Base-by-base conservation (phyloP, 2,329 filamentous ascomycete species). In the Xenosphaeropsis pyriputrescens region DNA sequence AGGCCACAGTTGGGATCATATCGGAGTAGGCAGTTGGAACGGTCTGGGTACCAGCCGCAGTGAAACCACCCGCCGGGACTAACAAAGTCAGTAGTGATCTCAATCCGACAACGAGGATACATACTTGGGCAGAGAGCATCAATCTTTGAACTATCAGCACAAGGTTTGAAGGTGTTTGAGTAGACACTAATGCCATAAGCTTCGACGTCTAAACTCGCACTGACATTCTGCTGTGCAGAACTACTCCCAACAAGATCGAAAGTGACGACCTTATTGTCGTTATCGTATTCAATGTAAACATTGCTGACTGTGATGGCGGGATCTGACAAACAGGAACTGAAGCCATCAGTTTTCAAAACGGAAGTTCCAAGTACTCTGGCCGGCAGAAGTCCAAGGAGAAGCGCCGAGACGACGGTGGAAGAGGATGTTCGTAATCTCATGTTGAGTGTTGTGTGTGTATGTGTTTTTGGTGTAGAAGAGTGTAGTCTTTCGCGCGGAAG, bases 181-280 rank as follows among this genome's bases (percentile, higher is more conserved):
- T 93, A 96, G 17, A 95, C 73, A 43, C 80, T 60, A 41, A 73
- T 74, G 42, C 91, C 91, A 53, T 96, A 96, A 7, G 89, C 89
- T 18, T 70, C 80, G 30, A 95, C 82, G 16, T 73, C 69, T 41
- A 96, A 65, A 3, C 62, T 48, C 12, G 85, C 88, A 39, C 71
- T 82, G 42, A 96, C 85, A 47, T 94, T 88, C 57, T 91, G 85
- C 47, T 70, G 59, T 54, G 72, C 72, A 38, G 61, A 59, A 55
- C 83, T 95, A 42, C 71, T 76, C 43, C 89, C 91, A 26, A 78
- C 74, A 16, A 95, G 72, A 55, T 96, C 77, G 59, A 95, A 96
- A 3, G 63, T 72, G 43, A 96, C 70, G 35, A 70, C 71, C 54
- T 82, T 77, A 42, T 77, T 75, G 41, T 70, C 67, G 46, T 79